Base-by-base conservation (phyloP, 257 asterid genomes). In the Cynanchum wilfordii region DNA sequence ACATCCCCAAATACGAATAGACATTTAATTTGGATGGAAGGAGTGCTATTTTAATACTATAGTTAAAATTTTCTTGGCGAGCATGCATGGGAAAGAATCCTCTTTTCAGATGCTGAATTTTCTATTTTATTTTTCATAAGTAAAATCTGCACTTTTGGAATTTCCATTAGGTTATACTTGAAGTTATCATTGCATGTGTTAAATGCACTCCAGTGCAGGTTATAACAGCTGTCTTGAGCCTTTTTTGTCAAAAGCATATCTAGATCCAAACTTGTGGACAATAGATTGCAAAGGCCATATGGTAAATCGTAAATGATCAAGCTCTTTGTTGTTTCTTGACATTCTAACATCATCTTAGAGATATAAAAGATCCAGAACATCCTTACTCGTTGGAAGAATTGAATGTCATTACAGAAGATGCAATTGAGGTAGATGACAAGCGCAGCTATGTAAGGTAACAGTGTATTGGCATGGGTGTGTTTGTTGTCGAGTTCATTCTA, bases 341-440 rank as follows among this genome's bases (percentile, higher is more conserved):
- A 72, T 63, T 75, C 80, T 54, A 77, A 94, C 96, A 94, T 77
- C 92, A 89, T 86, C 87, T 94, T 70, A 89, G 98, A 91, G 98
- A 91, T 80, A 88, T 94, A 79, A 94, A 94, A 86, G 98, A 94
- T 80, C 98, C 98, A 55, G 97, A 94, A 79, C 96, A 94, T 79
- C 96, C 96, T 66, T 89, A 91, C 78, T 89, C 98, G 68, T 82
- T 91, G 88, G 98, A 94, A 84, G 90, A 91, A 84, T 82, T 94
- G 80, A 91, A 94, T 83, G 98, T 94, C 76, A 83, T 91, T 40
- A 76, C 96, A 15, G 98, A 94, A 86, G 96, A 91, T 83, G 84
- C 95, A 49, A 73, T 91, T 81, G 97, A 91, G 80, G 89, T 94
- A 55, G 91, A 94, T 74, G 97, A 94, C 79, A 60, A 78, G 72